Evolutionary conservation across 768 basidiomycete genomes (phyloP).

Genomic region (Pholiota conissans): DNA sequence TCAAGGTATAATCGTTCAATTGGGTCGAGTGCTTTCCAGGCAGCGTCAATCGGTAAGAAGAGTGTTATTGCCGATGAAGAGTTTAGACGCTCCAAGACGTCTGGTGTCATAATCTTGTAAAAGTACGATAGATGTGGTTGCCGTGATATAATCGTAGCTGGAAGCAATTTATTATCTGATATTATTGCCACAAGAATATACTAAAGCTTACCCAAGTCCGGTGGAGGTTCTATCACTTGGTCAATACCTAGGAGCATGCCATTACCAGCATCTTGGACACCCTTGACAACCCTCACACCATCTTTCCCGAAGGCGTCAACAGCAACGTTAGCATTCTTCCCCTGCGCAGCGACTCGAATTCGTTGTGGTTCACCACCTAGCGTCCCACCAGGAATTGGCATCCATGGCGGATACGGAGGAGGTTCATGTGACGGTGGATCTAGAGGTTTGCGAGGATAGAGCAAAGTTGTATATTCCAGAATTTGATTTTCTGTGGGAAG

Average conservation of each 20-base stretch:
- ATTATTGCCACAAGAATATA: conserved; percentile 4
- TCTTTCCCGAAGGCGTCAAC: conserved; percentile 80
- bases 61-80: conserved; percentile 75
- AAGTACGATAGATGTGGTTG: conserved; percentile 73
- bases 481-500: conserved; percentile 40
- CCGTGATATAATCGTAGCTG: conserved; percentile 61
- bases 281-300: conserved; percentile 67
- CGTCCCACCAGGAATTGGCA: conserved; percentile 80
- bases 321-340: conserved; percentile 55
- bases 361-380: conserved; percentile 83
- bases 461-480: conserved; percentile 58
- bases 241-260: conserved; percentile 78
- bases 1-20: conserved; percentile 88
- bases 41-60: conserved; percentile 85
- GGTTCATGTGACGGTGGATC: conserved; percentile 67
- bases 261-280: conserved; percentile 60
- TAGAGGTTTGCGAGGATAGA: conserved; percentile 62
- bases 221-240: conserved; percentile 72
- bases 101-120: conserved; percentile 64
- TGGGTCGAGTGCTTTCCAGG: conserved; percentile 76
- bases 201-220: conserved; percentile 61
- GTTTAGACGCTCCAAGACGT: conserved; percentile 58
- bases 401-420: conserved; percentile 81
- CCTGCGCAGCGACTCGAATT: conserved; percentile 59
- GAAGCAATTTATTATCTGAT: background rate